Base-by-base conservation (phyloP, 2,329 filamentous ascomycete species). In the Aspergillus sp. region DNA sequence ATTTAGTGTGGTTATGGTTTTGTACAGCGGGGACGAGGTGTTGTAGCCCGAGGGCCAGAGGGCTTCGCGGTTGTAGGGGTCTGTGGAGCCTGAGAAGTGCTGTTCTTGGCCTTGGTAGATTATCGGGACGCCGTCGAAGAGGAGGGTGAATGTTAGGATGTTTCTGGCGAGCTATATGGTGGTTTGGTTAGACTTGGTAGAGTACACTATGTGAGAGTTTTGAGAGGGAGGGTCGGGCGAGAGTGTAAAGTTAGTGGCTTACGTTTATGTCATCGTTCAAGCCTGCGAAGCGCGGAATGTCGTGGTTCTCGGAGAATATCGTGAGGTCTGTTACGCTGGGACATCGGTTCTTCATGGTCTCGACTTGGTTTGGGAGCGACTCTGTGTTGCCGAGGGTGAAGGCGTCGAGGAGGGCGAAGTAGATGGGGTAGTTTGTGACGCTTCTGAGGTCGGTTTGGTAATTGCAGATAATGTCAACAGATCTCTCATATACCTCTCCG, bases 31-130 rank as follows among this genome's bases (percentile, higher is more conserved):
- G 0, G 73, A 62, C 6, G 65, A 55, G 14, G 72, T 77, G 55
- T 77, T 66, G 72, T 80, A 86, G 19, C 69, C 70, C 39, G 79
- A 80, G 24, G 77, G 72, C 84, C 84, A 86, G 46, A 85, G 72
- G 23, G 83, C 80, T 67, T 86, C 82, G 41, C 84, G 82, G 51
- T 77, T 78, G 0, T 78, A 73, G 8, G 83, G 83, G 46, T 69
- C 70, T 48, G 70, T 75, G 15, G 76, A 77, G 21, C 81, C 81
- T 2, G 75, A 68, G 67, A 80, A 85, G 59, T 82, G 83, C 65
- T 89, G 86, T 70, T 89, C 86, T 60, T 86, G 84, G 27, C 86
- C 86, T 63, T 87, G 81, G 71, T 88, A 89, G 35, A 88, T 78
- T 55, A 87, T 84, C 1, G 86, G 85, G 40, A 88, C 83, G 19